Conservation (phyloP, 208 protist species). For the Leptomonas pyrrhocoris region DNA sequence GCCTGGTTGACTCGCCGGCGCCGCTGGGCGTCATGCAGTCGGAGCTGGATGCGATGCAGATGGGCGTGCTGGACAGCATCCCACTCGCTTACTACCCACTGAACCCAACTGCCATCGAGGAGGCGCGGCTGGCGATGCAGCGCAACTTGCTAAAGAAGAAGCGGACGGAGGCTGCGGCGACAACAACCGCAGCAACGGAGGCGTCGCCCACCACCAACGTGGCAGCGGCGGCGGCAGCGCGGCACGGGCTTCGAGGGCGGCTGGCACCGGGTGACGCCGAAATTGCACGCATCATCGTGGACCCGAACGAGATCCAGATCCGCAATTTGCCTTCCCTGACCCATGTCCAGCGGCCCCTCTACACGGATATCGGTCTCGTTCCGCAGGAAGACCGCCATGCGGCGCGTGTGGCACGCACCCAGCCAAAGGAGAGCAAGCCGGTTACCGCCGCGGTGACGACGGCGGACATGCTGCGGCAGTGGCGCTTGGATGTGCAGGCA, state of each 20-base stretch:
- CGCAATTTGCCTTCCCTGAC: constrained; percentile 73
- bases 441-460: constrained; percentile 20
- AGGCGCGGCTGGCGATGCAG: constrained; percentile 44
- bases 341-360: constrained; percentile 78
- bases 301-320: constrained; percentile 55
- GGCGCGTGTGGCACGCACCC: constrained; percentile 64
- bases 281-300: constrained; percentile 75
- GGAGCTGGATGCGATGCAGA: constrained; percentile 80
- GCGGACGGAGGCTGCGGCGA: constrained; percentile 35
- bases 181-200: constrained; percentile 31
- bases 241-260: constrained; percentile 25
- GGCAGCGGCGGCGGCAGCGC: constrained; percentile 41
- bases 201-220: constrained; percentile 36
- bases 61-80: constrained; percentile 68
- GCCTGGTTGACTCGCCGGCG: constrained; percentile 39
- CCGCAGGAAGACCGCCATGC: constrained; percentile 78
- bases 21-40: constrained; percentile 74
- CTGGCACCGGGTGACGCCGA: constrained; percentile 61
- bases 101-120: constrained; percentile 42
- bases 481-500: constrained; percentile 52
- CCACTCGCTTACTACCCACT: constrained; percentile 73
- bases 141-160: constrained; percentile 28
- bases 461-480: constrained; percentile 38
- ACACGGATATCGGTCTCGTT: constrained; percentile 84
- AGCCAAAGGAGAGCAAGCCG: constrained; percentile 43